Conservation (phyloP, 768 basidiomycete species). For the Russula foetens region DNA sequence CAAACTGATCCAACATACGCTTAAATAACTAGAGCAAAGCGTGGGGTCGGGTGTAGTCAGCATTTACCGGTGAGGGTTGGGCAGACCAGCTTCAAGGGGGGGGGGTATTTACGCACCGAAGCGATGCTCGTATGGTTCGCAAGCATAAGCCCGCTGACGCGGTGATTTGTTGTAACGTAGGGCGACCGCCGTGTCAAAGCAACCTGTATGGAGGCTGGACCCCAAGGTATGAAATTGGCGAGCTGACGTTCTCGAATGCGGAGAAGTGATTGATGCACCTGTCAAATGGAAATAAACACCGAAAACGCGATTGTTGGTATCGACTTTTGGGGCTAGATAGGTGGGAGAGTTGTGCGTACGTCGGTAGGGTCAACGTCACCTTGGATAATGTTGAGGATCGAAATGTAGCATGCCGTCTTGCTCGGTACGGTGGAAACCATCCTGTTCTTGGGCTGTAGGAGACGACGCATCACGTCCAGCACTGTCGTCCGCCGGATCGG, state of each 20-base stretch:
- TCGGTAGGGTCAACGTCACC: slow-evolving; percentile 98
- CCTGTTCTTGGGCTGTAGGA: slow-evolving; percentile 96
- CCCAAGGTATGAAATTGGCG: slow-evolving; percentile 99
- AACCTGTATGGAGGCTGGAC: slow-evolving; percentile 96
- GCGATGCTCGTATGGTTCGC: slow-evolving; percentile 99
- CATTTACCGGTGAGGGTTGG: background rate
- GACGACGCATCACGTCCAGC: slow-evolving; percentile 94
- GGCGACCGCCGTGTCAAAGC: slow-evolving; percentile 88
- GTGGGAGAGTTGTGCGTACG: slow-evolving; percentile 36
- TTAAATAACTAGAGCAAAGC: slow-evolving; percentile 69
- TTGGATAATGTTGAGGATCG: slow-evolving; percentile 96
- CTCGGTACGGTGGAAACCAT: slow-evolving; percentile 94
- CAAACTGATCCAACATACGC: slow-evolving; percentile 93
- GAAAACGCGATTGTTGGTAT: background rate
- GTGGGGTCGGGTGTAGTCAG: background rate
- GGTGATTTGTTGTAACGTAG: slow-evolving; percentile 80
- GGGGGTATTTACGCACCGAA: slow-evolving; percentile 49
- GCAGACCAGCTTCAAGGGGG: background rate
- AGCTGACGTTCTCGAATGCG: slow-evolving; percentile 94
- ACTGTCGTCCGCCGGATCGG: slow-evolving; percentile 94
- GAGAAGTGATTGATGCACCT: slow-evolving; percentile 96
- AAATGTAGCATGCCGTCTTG: slow-evolving; percentile 93
- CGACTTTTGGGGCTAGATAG: background rate
- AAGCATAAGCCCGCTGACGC: slow-evolving; percentile 96
- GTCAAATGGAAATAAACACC: background rate